These are phyloP conservation scores for Candida multigemmis DNA, from an alignment of 805 yeast species.

Conservation along the genomic window DNA sequence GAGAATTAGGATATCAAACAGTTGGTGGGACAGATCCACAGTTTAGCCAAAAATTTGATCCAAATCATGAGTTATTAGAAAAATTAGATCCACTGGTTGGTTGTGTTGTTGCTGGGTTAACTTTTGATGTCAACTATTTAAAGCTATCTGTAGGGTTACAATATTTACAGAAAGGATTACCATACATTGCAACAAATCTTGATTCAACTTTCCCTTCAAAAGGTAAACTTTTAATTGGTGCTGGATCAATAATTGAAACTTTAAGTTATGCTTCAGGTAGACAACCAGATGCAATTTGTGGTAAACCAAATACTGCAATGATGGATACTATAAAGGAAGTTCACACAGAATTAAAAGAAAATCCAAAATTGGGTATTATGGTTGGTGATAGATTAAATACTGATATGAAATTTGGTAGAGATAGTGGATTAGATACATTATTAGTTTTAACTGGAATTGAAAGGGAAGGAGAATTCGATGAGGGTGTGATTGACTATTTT, in stretches of 20 bases:
- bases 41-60: slow-evolving; percentile 41
- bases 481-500: slow-evolving; percentile 59
- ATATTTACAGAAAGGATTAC: slow-evolving; percentile 55
- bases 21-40: slow-evolving; percentile 78
- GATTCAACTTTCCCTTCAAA: slow-evolving; percentile 92
- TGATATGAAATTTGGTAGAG: slow-evolving; percentile 85
- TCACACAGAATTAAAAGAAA: slow-evolving; percentile 35
- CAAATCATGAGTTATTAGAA: slow-evolving; percentile 43
- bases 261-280: slow-evolving; percentile 72
- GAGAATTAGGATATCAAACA: slow-evolving; percentile 61
- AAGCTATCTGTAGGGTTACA: slow-evolving; percentile 76
- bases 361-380: slow-evolving; percentile 67
- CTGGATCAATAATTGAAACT: slow-evolving; percentile 82
- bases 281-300: slow-evolving; percentile 73
- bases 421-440: slow-evolving; percentile 80
- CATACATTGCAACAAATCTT: slow-evolving; percentile 86
- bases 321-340: slow-evolving; percentile 78
- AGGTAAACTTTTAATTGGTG: slow-evolving; percentile 85
- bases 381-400: slow-evolving; percentile 94
- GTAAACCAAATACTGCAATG: slow-evolving; percentile 88
- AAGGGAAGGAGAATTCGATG: slow-evolving; percentile 44
- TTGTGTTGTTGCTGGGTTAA: slow-evolving; percentile 86
- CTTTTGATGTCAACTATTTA: slow-evolving; percentile 67
- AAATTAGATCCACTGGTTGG: slow-evolving; percentile 69
- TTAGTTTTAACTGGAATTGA: slow-evolving; percentile 91